Percentiles rank a stretch among this genome's conserved stretches.
Evolutionary conservation across 2,329 filamentous ascomycete genomes (phyloP).

Genomic region (Aspergillus ruber): DNA sequence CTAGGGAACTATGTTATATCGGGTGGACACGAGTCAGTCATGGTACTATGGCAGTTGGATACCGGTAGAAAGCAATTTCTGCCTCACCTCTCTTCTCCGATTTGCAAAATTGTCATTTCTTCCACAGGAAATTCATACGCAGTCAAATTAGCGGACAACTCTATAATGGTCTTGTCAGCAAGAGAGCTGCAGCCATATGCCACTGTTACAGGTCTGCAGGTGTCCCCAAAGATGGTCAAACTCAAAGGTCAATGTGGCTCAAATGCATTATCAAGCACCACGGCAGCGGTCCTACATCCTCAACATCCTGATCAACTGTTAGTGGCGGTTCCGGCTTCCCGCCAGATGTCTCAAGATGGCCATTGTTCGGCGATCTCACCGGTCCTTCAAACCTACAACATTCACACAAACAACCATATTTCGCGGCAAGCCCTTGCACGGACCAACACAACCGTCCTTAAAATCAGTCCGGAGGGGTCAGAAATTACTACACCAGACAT

Average conservation of each 20-base stretch:
- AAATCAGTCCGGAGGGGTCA: conserved; percentile 64
- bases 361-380: conserved; percentile 47
- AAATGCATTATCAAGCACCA: conserved; percentile 6
- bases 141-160: conserved; percentile 85
- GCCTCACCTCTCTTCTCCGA: conserved; percentile 80
- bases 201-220: conserved; percentile 76
- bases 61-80: conserved; percentile 76
- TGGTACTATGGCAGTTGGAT: conserved; percentile 90
- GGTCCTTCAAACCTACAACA: conserved; percentile 74
- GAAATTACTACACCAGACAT: conserved; percentile 72
- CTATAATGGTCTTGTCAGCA: conserved; percentile 81
- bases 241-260: conserved; percentile 42
- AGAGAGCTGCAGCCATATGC: conserved; percentile 78
- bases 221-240: conserved; percentile 41
- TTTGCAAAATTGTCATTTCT: conserved; percentile 80
- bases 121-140: conserved; percentile 73
- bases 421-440: conserved; percentile 83
- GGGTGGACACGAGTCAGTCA: conserved; percentile 79
- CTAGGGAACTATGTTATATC: conserved; percentile 88
- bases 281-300: conserved; percentile 60
- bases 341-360: conserved; percentile 32
- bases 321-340: conserved; percentile 57
- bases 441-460: conserved; percentile 78
- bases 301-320: conserved; percentile 58
- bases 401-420: conserved; percentile 69